Evolutionary conservation across 1,284 basidiomycete genomes (phyloP).

Genomic region (Ganoderma multipileum): DNA sequence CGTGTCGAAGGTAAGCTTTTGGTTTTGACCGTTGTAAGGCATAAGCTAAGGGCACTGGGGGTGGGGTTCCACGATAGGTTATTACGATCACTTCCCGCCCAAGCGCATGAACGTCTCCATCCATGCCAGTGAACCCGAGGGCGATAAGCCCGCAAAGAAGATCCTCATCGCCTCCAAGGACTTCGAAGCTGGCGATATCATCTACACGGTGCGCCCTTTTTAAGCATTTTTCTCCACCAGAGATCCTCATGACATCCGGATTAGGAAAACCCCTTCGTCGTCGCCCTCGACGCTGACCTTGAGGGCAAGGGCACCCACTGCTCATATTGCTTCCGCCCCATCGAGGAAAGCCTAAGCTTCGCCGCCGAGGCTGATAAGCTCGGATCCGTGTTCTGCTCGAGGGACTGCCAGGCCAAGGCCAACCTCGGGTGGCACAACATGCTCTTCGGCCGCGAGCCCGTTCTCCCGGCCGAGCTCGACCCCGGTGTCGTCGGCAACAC

Average conservation of each 20-base stretch:
- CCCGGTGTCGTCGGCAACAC: slow-evolving; percentile 38
- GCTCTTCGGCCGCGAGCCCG: slow-evolving; percentile 71
- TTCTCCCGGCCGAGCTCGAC: slow-evolving; percentile 61
- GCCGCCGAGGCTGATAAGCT: slow-evolving; percentile 58
- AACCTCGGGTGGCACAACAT: slow-evolving; percentile 68
- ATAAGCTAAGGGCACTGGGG: slow-evolving; percentile 31
- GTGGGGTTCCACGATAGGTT: slow-evolving; percentile 55
- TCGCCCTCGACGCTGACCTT: slow-evolving; percentile 73
- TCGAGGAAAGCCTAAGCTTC: slow-evolving; percentile 54
- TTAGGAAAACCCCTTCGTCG: slow-evolving; percentile 76
- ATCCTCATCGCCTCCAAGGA: slow-evolving; percentile 73
- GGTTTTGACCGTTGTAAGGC: slow-evolving; percentile 32
- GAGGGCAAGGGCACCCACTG: slow-evolving; percentile 71
- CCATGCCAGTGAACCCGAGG: slow-evolving; percentile 45
- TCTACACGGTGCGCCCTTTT: slow-evolving; percentile 65
- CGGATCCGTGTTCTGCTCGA: slow-evolving; percentile 72
- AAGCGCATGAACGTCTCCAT: slow-evolving; percentile 72
- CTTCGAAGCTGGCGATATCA: slow-evolving; percentile 70
- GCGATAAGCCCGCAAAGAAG: slow-evolving; percentile 51
- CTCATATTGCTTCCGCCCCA: slow-evolving; percentile 69
- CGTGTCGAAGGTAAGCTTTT: slow-evolving; percentile 77
- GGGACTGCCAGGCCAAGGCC: slow-evolving; percentile 62
- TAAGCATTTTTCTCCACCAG: background rate
- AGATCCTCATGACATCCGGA: background rate
- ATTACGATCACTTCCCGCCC: slow-evolving; percentile 76